Evolutionary conservation across 2,329 filamentous ascomycete species (phyloP).

Genomic region (Botrytis squamosa): DNA sequence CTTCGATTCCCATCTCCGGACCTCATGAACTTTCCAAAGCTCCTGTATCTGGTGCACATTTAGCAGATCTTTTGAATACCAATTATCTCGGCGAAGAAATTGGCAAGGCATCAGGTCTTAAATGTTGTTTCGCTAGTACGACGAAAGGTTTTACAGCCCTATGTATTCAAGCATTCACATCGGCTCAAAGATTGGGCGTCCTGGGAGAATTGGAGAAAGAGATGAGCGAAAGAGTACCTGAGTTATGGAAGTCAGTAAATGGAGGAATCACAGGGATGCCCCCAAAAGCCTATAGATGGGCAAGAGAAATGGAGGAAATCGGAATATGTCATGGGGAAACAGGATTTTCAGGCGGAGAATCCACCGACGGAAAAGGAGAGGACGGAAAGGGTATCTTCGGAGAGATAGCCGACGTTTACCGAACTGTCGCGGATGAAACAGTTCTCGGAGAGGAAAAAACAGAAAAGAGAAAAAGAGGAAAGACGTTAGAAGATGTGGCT

Average conservation of each 20-base stretch:
- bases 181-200: conserved; percentile 63
- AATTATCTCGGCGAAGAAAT: conserved; percentile 50
- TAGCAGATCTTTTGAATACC: conserved; percentile 48
- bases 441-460: conserved; percentile 59
- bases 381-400: conserved; percentile 50
- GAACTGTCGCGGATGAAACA: conserved; percentile 58
- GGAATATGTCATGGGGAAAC: conserved; percentile 65
- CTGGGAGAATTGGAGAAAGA: conserved; percentile 57
- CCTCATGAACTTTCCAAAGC: conserved; percentile 43
- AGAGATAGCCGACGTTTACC: conserved; percentile 61
- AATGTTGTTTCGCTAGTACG: conserved; percentile 64
- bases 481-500: conserved; percentile 58
- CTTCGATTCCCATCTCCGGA: conserved; percentile 50
- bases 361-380: conserved; percentile 31
- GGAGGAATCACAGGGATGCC: conserved; percentile 58
- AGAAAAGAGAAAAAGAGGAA: conserved; percentile 55
- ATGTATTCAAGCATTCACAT: conserved; percentile 68
- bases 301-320: conserved; percentile 76
- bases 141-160: conserved; percentile 67
- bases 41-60: conserved; percentile 43
- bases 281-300: conserved; percentile 76
- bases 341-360: conserved; percentile 49
- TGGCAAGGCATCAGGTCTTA: conserved; percentile 58
- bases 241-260: conserved; percentile 47
- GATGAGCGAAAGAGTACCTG: conserved; percentile 51